Evolutionary conservation across 2,329 filamentous ascomycete species (phyloP), one percentile per base, ranked within the genome.

Genomic region (Boeremia lycopersici): DNA sequence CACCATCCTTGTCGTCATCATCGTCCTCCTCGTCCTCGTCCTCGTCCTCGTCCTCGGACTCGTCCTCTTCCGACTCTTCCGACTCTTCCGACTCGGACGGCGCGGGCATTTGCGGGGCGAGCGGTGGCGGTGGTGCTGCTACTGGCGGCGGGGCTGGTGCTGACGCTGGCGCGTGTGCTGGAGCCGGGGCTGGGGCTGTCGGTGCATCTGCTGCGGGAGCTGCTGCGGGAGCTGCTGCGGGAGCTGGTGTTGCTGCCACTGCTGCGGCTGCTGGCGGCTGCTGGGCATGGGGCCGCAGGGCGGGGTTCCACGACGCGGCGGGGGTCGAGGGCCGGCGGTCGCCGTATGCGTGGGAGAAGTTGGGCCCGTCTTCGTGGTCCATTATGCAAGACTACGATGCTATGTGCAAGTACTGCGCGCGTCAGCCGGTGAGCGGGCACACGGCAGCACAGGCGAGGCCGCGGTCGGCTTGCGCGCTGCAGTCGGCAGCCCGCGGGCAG

Each of bases 281-380:
- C 31, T 69, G 36, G 13, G 53, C 17, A 19, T 56, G 53, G 29
- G 79, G 77, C 65, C 81, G 74, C 56, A 82, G 70, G 17, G 83
- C 82, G 39, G 83, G 82, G 75, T 86, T 82, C 84, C 83, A 85
- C 17, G 79, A 78, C 48, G 77, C 48, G 12, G 60, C 49, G 3
- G 62, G 52, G 28, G 62, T 47, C 15, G 65, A 50, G 45, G 64
- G 56, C 23, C 52, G 52, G 15, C 60, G 56, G 53, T 64, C 67
- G 36, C 61, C 62, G 61, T 69, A 75, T 43, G 76, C 76, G 65
- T 74, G 74, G 43, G 74, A 73, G 61, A 75, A 77, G 63, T 77
- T 72, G 52, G 76, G 74, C 19, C 62, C 72, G 59, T 67, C 67
- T 28, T 74, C 70, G 60, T 68, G 49, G 36, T 70, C 70, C 72